Base-by-base conservation (phyloP, 805 yeast species). In the Priceomyces melissophilus region DNA sequence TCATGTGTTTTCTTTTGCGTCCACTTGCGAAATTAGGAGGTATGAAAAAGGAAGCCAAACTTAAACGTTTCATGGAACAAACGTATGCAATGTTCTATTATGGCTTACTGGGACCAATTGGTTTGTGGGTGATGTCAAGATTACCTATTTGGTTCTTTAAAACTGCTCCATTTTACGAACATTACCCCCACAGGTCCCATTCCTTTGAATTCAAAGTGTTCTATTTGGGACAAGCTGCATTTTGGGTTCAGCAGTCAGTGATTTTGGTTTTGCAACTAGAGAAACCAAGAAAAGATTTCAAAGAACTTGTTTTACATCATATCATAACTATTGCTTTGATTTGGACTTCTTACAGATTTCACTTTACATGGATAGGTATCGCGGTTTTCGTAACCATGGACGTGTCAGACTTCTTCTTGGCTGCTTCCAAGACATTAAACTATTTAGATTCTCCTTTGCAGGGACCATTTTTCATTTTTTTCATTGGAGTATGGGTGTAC, bases 201-300 rank as follows among this genome's bases (percentile, higher is more conserved):
- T 83, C 77, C 42, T 74, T 69, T 45, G 69, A 73, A 42, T 84
- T 85, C 70, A 93, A 93, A 67, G 61, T 80, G 10, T 93, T 84
- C 59, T 93, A 93, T 61, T 70, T 93, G 46, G 81, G 86, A 32
- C 98, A 93, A 68, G 97, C 98, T 4, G 85, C 97, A 3, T 93
- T 88, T 64, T 93, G 99, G 99, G 81, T 89, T 15, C 99, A 93
- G 69, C 99, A 93, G 67, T 82, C 95, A 1, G 81, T 86, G 31
- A 85, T 93, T 26, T 71, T 93, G 48, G 67, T 80, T 35, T 72
- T 93, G 48, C 96, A 85, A 62, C 74, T 93, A 45, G 99, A 93
- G 65, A 87, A 87, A 61, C 98, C 96, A 43, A 78, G 99, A 63
- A 90, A 89, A 64, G 99, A 93, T 62, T 90, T 82, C 66, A 70